Evolutionary conservation across 331 rosid genomes (phyloP), one percentile per base, ranked within the genome.

Genomic region (Stylosanthes scabra): DNA sequence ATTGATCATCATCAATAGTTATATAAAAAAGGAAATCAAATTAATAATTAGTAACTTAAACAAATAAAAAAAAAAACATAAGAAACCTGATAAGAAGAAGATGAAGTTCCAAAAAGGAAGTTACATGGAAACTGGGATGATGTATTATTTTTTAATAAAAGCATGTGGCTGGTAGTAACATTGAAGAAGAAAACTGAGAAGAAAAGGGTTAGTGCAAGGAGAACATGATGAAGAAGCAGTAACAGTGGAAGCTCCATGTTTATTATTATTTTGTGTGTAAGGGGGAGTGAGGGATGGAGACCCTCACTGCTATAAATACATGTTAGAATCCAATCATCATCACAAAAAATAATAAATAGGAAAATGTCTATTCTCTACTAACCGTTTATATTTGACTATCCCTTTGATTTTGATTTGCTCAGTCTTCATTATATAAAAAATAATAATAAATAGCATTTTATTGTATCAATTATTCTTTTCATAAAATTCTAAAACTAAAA

Each of bases 21-120:
- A 74, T 10, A 41, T 2, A 29, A 44, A 55, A 8, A 9, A 16
- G 1, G 11, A 8, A 20, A 8, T 0, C 11, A 16, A 55, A 55
- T 8, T 28, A 15, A 55, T 2, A 34, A 34, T 34, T 34, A 34
- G 6, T 20, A 34, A 34, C 6, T 34, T 34, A 6, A 34, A 34
- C 5, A 34, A 3, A 34, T 34, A 34, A 3, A 34, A 3, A 31
- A 2, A n/a, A n/a, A 31, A 2, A 2, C 1, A 34, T 6, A 34
- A 34, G 6, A 67, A 42, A 80, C 91, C 93, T 86, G 89, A 67
- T 84, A 92, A 4, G 92, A 71, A 82, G 89, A 92, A 63, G 91
- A 84, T 27, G 91, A 89, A 59, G 96, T 88, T 79, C 96, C 93
- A 63, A 86, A 85, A 31, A 89, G 87, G 65, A 92, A 92, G 63